Conservation (phyloP, 2,329 filamentous ascomycete genomes). For the Scedosporium aurantiacum region DNA sequence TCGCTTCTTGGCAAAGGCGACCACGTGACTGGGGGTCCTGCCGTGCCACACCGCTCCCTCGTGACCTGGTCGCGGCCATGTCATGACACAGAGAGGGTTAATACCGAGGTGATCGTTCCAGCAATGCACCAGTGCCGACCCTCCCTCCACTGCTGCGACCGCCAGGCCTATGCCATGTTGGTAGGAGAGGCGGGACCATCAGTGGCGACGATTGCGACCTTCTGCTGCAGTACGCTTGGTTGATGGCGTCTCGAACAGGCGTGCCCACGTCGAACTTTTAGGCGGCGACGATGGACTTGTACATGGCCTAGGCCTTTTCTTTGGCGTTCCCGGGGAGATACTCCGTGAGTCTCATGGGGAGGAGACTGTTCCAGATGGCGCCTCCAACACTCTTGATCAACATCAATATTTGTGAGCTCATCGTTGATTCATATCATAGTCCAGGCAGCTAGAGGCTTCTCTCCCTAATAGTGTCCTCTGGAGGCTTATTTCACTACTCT, state of each 20-base stretch:
- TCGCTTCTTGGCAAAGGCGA: too few relatives aligned
- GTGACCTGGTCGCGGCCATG: too few relatives aligned
- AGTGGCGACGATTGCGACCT: conserved; percentile 17
- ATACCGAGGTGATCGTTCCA: too few relatives aligned
- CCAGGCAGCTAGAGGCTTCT: too few relatives aligned
- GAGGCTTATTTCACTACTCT: too few relatives aligned
- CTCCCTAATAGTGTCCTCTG: too few relatives aligned
- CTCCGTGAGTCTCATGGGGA: conserved; percentile 15
- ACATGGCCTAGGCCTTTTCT: conserved; percentile 12
- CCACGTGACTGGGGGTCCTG: too few relatives aligned
- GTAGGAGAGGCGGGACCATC: conserved; percentile 14
- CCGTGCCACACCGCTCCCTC: too few relatives aligned
- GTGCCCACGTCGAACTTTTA: conserved; percentile 15
- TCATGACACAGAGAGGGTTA: too few relatives aligned
- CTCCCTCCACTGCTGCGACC: too few relatives aligned
- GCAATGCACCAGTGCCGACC: too few relatives aligned
- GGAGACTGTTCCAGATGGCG: conserved; percentile 23
- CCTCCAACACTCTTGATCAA: conserved; percentile 20
- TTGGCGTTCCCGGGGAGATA: conserved; percentile 14
- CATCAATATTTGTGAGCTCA: not conserved
- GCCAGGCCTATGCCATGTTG: too few relatives aligned
- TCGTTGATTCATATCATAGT: not conserved
- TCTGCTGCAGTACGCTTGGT: conserved; percentile 17
- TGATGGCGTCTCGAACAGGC: conserved; percentile 13
- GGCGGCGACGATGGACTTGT: conserved; percentile 15